Evolutionary conservation across 169 alveolate genomes (phyloP).

Genomic region (Cardiosporidium cionae): DNA sequence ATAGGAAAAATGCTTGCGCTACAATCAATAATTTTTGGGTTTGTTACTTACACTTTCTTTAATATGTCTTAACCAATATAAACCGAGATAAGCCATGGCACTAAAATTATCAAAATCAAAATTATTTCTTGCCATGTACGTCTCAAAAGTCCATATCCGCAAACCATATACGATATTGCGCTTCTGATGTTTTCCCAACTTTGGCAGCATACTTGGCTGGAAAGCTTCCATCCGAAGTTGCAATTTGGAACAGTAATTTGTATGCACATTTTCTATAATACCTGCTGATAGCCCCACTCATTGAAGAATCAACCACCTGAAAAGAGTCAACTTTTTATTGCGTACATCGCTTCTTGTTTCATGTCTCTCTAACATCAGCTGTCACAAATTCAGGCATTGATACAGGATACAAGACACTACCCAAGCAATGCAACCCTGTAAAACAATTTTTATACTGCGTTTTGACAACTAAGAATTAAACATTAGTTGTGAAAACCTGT

Average conservation of each 20-base stretch:
- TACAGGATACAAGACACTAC: conserved; percentile 68
- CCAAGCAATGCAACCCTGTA: conserved; percentile 57
- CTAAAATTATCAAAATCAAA: conserved; percentile 19
- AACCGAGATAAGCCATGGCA: conserved; percentile 68
- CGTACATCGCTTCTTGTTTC: too few species aligned
- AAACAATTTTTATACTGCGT: background rate
- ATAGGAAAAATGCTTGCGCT: conserved; percentile 66
- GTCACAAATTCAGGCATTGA: conserved; percentile 62
- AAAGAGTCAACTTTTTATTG: too few species aligned
- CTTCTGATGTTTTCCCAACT: conserved; percentile 64
- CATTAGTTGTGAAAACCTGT: conserved; percentile 49
- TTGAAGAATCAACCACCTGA: conserved; percentile 49
- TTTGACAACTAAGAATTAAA: background rate
- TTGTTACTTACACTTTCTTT: too few species aligned
- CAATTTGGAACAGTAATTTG: background rate
- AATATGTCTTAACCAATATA: conserved; percentile 41
- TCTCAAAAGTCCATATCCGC: background rate
- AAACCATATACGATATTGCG: conserved; percentile 54
- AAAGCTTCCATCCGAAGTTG: conserved; percentile 28
- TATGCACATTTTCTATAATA: background rate
- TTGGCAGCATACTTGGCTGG: conserved; percentile 69
- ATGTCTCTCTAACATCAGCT: conserved; percentile 50
- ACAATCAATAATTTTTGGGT: background rate
- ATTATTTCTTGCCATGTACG: background rate
- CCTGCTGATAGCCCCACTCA: conserved; percentile 66